phyloP scores from a whole-genome alignment of 2,329 filamentous ascomycete genomes.

The Venturiaceae sp. region DNA sequence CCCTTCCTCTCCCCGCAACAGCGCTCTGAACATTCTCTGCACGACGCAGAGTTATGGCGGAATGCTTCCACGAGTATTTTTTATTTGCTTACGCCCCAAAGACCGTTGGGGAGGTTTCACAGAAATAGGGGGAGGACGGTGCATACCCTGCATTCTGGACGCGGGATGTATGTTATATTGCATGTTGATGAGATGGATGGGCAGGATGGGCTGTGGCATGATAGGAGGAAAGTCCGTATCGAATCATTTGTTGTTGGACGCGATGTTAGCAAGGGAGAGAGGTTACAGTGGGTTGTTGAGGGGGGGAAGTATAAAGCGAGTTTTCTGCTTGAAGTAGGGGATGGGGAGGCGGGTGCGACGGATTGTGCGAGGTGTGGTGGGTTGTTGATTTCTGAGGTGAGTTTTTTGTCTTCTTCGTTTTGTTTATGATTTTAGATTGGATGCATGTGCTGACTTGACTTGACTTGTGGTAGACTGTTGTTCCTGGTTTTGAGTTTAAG shows the following conservation, averaged over 20 bases:
- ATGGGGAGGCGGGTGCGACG: conserved; percentile 22
- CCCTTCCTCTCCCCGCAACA: conserved; percentile 29
- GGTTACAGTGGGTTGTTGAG: conserved; percentile 58
- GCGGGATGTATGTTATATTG: conserved; percentile 55
- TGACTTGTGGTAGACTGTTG: background rate
- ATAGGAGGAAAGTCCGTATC: conserved; percentile 40
- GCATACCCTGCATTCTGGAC: conserved; percentile 54
- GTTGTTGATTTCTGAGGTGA: conserved; percentile 53
- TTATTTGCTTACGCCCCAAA: conserved; percentile 51
- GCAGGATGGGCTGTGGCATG: conserved; percentile 16
- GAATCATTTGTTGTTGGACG: conserved; percentile 56
- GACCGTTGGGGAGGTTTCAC: conserved; percentile 52
- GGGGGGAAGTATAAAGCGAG: conserved; percentile 58
- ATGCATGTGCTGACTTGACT: background rate
- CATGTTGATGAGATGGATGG: conserved; percentile 42
- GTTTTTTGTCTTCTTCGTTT: conserved; percentile 21
- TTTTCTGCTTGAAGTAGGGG: conserved; percentile 43
- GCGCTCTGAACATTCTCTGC: conserved; percentile 13
- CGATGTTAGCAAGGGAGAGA: conserved; percentile 48
- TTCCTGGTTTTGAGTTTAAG: background rate
- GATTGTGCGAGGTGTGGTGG: conserved; percentile 24
- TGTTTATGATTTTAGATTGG: background rate
- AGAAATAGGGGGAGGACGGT: conserved; percentile 52
- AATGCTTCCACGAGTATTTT: conserved; percentile 52
- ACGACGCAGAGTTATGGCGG: conserved; percentile 32